Evolutionary conservation across 2,329 filamentous ascomycete species (phyloP), one percentile per base, ranked within the genome.

Genomic region (Mycogone perniciosa): DNA sequence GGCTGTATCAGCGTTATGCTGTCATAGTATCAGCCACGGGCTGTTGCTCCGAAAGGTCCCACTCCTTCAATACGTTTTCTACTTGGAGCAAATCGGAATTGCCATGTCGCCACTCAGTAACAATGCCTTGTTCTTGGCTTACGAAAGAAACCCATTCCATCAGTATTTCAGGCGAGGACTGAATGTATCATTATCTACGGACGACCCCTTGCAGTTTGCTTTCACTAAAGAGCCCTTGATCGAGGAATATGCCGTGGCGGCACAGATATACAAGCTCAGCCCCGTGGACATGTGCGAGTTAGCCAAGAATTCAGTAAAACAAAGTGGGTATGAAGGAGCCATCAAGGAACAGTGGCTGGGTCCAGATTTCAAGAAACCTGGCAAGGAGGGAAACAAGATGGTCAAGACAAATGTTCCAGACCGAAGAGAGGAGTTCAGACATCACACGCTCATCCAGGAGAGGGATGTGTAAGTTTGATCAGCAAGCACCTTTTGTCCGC

Each of bases 51-150:
- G 93, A 56, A 99, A 99, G 66, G 91, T 97, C 3, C 93, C 93
- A 2, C 72, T 99, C 54, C 72, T 99, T 50, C 93, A 99, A 68
- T 99, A 99, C 68, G 83, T 97, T 46, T 99, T 96, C 72, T 99
- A 99, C 62, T 81, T 99, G 20, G 91, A 99, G 64, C 92, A 97
- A 65, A 96, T 99, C 56, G 93, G 93, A 52, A 93, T 99, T 56
- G 93, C 93, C 54, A 99, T 99, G 93, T 97, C 92, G n/a, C 93
- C 93, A 2, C 77, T 99, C 42, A 96, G 90, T 68, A 99, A 99
- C 74, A 99, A 99, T 61, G 93, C 93, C 0, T 73, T 99, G 31
- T 99, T 99, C 72, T 73, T 99, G 47, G 90, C 92, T 1, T 97
- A 99, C 64, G 93, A 99, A 68, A 84, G 95, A 53, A 99, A 99